Base-by-base conservation (phyloP, 371 early-diverging fungal species). In the Cokeromyces recurvatus region DNA sequence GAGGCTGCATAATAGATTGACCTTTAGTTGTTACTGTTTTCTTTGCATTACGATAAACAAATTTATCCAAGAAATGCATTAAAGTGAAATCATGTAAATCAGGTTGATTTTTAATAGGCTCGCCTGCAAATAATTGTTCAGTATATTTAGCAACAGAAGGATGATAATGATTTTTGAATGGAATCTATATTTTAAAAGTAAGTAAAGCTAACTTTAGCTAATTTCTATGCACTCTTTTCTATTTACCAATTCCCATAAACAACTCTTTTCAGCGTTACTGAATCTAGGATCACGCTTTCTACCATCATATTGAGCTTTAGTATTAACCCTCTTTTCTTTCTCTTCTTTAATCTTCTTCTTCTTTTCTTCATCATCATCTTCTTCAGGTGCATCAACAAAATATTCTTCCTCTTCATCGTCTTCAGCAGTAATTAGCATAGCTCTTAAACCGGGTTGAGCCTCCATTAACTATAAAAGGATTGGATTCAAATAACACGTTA, bases 11-110 rank as follows among this genome's bases (percentile, higher is more conserved):
- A 43, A 82, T 79, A 14, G 82, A 72, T 21, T 65, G 64, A 29
- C 78, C 82, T 45, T 77, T 77, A 20, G 74, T 66, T 0, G 47
- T 48, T 4, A 54, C 27, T n/a, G 59, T 58, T 57, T 86, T 84
- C 75, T 94, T 95, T 27, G 97, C 90, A 67, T 92, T 94, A 66
- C 94, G 91, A 76, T 85, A 95, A 8, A 94, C 92, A 73, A 97
- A 96, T 40, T 90, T 80, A 62, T 97, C 96, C 46, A 97, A 75
- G 73, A 97, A 97, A 57, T 94, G 94, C 50, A 85, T 72, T 45
- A 95, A 71, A 2, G 95, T 92, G 67, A 92, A 92, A 58, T 87
- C 84, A 54, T 91, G 90, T 47, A 97, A 78, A 62, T 96, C 94
- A 53, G 80, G 83, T 41, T 87, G 80, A 22, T 76, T 74, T 24